These are phyloP conservation scores for Lipomyces sp. DNA, from an alignment of 805 yeast genomes.

Conservation along the genomic window DNA sequence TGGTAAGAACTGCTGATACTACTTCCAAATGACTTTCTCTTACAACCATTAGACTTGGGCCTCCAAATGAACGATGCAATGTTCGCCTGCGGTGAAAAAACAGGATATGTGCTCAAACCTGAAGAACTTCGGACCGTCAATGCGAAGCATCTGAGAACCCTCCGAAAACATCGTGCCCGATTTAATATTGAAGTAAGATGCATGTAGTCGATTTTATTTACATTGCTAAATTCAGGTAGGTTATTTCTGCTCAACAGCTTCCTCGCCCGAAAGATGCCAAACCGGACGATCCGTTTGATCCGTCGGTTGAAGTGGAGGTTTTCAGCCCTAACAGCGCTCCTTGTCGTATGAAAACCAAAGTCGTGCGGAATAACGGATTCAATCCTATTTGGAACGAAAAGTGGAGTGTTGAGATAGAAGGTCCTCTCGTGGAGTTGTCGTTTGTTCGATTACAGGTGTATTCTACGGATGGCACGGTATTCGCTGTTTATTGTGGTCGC, in stretches of 20 bases:
- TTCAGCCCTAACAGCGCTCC: constrained; percentile 23
- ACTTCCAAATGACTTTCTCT: background rate
- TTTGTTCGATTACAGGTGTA: constrained; percentile 48
- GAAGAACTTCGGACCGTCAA: constrained; percentile 43
- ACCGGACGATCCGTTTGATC: constrained; percentile 56
- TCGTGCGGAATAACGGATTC: constrained; percentile 73
- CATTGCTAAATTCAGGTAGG: constrained; percentile 10
- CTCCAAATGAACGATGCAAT: constrained; percentile 69
- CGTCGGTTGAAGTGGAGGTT: constrained; percentile 65
- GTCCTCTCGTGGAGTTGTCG: constrained; percentile 43
- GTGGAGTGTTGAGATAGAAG: constrained; percentile 52
- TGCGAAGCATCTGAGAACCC: constrained; percentile 7
- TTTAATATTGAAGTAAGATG: constrained; percentile 10
- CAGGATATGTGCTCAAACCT: constrained; percentile 86
- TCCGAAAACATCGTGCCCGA: constrained; percentile 2
- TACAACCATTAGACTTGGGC: constrained; percentile 6
- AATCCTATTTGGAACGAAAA: constrained; percentile 80
- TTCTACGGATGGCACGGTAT: constrained; percentile 43
- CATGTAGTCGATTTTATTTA: background rate
- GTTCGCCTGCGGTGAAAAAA: constrained; percentile 62
- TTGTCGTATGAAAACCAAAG: constrained; percentile 41
- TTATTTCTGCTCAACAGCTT: constrained; percentile 84
- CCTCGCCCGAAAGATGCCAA: constrained; percentile 67
- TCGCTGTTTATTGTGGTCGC: constrained; percentile 68
- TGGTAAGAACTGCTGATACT: constrained; percentile 45